phyloP scores from a whole-genome alignment of 1,284 basidiomycete genomes.

The Ceratobasidium sp. region DNA sequence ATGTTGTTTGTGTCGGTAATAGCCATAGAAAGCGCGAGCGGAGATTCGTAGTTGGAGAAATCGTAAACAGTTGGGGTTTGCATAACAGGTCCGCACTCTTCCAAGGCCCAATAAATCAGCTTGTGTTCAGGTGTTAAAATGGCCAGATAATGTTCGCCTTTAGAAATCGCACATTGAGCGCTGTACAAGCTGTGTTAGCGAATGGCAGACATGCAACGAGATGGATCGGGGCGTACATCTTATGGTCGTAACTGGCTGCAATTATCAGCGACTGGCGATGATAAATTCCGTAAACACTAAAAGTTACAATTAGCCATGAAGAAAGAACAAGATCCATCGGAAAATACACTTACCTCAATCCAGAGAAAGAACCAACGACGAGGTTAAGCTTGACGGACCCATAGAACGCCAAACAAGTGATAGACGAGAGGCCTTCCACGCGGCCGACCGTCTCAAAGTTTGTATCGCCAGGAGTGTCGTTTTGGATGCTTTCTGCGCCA shows the following conservation, averaged over 20 bases:
- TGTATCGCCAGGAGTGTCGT: too few relatives aligned
- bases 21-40: not conserved
- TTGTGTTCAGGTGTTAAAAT: not conserved
- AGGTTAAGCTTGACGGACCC: not conserved
- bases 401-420: not conserved
- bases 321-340: not conserved
- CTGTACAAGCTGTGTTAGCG: not conserved
- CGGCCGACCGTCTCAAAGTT: too few relatives aligned
- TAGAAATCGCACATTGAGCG: not conserved
- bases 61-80: not conserved
- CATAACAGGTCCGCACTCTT: not conserved
- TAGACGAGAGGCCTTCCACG: not conserved
- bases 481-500: too few relatives aligned
- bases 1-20: not conserved
- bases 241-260: not conserved
- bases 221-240: not conserved
- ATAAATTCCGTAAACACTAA: not conserved
- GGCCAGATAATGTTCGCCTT: not conserved
- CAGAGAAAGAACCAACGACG: not conserved
- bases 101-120: not conserved
- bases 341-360: not conserved
- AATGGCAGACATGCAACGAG: not conserved
- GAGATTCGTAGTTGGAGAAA: not conserved
- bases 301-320: not conserved
- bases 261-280: not conserved